phyloP scores from a whole-genome alignment of 2,329 filamentous ascomycete genomes.

The Fusarium nanum region DNA sequence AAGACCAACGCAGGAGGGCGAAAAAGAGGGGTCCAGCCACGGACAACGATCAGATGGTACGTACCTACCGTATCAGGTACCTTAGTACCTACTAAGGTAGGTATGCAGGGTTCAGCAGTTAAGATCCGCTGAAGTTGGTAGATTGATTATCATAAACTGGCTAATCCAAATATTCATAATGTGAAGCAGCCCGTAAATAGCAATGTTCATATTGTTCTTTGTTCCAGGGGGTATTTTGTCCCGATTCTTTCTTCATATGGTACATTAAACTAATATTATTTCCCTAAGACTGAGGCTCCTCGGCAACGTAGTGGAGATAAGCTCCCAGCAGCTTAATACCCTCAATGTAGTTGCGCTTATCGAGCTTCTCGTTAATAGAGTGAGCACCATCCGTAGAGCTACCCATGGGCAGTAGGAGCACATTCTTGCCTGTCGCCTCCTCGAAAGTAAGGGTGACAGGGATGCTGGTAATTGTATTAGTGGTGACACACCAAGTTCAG shows the following conservation, averaged over 20 bases:
- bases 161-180: background rate
- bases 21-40: constrained; percentile 28
- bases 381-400: constrained; percentile 96
- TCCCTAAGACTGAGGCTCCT: constrained; percentile 72
- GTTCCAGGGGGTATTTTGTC: background rate
- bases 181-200: background rate
- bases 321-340: constrained; percentile 95
- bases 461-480: constrained; percentile 69
- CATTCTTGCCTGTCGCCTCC: constrained; percentile 97
- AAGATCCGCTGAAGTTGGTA: background rate
- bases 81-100: too few relatives aligned
- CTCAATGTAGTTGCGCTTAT: constrained; percentile 97
- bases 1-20: background rate
- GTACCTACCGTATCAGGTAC: constrained; percentile 27
- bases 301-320: constrained; percentile 95
- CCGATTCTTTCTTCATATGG: constrained; percentile 19
- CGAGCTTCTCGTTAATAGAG: constrained; percentile 98
- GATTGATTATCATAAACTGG: background rate
- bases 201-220: background rate
- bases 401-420: constrained; percentile 94
- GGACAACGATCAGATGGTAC: background rate
- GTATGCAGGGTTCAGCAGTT: background rate
- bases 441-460: constrained; percentile 98
- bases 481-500: background rate
- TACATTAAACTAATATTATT: constrained; percentile 22